A percentile compares a stretch with the other conserved stretches of the same genome.
These are phyloP conservation scores for Podila clonocystis DNA, from an alignment of 192 early-diverging fungal genomes.

Conservation along the genomic window DNA sequence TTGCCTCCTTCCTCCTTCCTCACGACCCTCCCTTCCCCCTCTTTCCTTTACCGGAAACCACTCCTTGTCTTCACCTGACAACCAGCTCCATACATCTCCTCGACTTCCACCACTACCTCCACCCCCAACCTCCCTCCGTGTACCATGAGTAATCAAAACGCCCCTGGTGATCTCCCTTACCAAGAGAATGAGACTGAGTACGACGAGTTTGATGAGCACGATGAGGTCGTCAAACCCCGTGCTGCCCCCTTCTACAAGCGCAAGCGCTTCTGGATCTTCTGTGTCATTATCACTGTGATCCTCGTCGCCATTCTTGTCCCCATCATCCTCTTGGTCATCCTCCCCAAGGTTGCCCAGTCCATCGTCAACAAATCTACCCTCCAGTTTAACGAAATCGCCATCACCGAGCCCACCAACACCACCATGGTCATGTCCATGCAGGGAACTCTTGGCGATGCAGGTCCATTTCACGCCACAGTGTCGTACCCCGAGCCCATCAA, in stretches of 20 bases:
- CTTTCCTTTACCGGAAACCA: not conserved
- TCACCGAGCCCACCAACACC: constrained; percentile 48
- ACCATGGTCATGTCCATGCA: constrained; percentile 53
- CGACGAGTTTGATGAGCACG: constrained; percentile 36
- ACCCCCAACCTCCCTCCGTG: not conserved
- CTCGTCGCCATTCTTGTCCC: constrained; percentile 52
- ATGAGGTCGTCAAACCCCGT: constrained; percentile 28
- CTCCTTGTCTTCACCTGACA: not conserved
- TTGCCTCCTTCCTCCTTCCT: not conserved
- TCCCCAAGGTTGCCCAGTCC: constrained; percentile 61
- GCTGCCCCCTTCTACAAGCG: constrained; percentile 50
- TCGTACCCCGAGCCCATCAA: constrained; percentile 53
- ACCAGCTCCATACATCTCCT: not conserved
- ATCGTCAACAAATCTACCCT: constrained; percentile 58
- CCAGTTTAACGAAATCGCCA: constrained; percentile 50
- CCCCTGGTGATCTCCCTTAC: constrained; percentile 31
- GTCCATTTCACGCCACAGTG: constrained; percentile 63
- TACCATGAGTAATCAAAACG: not conserved
- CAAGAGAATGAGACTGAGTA: constrained; percentile 40
- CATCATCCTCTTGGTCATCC: constrained; percentile 60
- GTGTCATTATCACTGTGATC: constrained; percentile 56
- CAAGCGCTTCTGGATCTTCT: constrained; percentile 63
- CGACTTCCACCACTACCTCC: not conserved
- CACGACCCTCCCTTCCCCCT: not conserved
- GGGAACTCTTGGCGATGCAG: constrained; percentile 52